Conservation (phyloP, 192 early-diverging fungal species). For the Linnemannia schmuckeri region DNA sequence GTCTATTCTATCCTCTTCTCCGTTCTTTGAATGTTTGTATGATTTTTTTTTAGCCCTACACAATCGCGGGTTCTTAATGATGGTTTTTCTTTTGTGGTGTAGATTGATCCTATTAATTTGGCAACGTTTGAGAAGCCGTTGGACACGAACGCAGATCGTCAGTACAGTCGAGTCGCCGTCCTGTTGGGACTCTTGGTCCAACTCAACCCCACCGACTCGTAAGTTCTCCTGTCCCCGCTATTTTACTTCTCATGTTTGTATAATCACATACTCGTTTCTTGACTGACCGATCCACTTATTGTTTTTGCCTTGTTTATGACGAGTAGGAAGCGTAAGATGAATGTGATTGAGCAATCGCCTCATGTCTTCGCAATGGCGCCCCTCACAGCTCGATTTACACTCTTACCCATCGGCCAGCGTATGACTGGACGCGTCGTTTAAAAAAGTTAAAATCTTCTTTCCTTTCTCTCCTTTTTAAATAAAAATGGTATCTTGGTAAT, state of each 20-base stretch:
- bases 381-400: constrained; percentile 66
- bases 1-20: background rate
- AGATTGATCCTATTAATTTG: constrained; percentile 81
- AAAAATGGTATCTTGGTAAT: background rate
- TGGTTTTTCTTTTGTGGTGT: constrained; percentile 4
- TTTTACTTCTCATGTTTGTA: background rate
- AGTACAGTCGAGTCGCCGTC: constrained; percentile 66
- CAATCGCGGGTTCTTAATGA: too few relatives aligned
- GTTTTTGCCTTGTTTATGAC: background rate
- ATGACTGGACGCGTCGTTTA: constrained; percentile 40
- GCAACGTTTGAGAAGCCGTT: constrained; percentile 64
- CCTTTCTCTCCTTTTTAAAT: background rate
- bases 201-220: constrained; percentile 59
- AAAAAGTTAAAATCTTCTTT: background rate
- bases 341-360: constrained; percentile 59
- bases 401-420: constrained; percentile 69
- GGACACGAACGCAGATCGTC: constrained; percentile 67
- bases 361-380: constrained; percentile 71
- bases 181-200: constrained; percentile 67
- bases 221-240: constrained; percentile 1
- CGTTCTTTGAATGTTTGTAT: background rate
- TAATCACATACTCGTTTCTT: too few relatives aligned
- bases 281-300: background rate
- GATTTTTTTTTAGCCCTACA: background rate
- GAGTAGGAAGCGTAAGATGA: constrained; percentile 56